Base-by-base conservation (phyloP, 176 grass and related monocot species). In the Eleusine coracana region DNA sequence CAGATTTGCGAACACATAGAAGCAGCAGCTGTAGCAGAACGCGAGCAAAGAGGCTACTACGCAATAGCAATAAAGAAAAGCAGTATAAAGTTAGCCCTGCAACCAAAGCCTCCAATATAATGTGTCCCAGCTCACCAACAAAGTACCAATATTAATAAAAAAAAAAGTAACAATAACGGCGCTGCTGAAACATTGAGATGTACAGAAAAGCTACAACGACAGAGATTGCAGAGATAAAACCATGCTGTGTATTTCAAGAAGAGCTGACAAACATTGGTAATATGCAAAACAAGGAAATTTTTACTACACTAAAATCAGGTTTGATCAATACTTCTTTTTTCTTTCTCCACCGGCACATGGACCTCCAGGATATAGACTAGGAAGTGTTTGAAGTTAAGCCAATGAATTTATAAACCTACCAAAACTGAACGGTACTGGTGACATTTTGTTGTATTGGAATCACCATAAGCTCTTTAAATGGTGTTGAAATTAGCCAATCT, bases 401-500 rank as follows among this genome's bases (percentile, higher is more conserved):
- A 81, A 29, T 37, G 55, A 68, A 70, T 48, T 66, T 79, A 77
- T 71, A 54, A 64, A 81, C 48, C 63, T 82, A 63, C 39, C 27
- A 67, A 67, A 84, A 67, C 34, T 41, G 36, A 67, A 68, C 11
- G 10, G 36, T 66, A 58, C 27, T 34, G 18, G 23, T 71, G 73
- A 71, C 7, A 41, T 34, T 42, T 10, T 44, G 6, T 42, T 66
- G 46, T 80, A 55, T 44, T 68, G 63, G 16, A 34, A 23, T 63
- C 69, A 66, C 17, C 46, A 66, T 21, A 21, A 55, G 40, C 42
- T 27, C 37, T 79, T 48, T 77, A 74, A 13, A 27, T 82, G 41
- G 25, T 77, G 38, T 56, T 73, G 60, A 68, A 86, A 73, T 55
- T 60, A 82, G 49, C 16, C 56, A 27, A 72, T 23, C 39, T 65